These are phyloP conservation scores for Cladophialophora immunda DNA, from an alignment of 2,329 filamentous ascomycete genomes.

Conservation along the genomic window DNA sequence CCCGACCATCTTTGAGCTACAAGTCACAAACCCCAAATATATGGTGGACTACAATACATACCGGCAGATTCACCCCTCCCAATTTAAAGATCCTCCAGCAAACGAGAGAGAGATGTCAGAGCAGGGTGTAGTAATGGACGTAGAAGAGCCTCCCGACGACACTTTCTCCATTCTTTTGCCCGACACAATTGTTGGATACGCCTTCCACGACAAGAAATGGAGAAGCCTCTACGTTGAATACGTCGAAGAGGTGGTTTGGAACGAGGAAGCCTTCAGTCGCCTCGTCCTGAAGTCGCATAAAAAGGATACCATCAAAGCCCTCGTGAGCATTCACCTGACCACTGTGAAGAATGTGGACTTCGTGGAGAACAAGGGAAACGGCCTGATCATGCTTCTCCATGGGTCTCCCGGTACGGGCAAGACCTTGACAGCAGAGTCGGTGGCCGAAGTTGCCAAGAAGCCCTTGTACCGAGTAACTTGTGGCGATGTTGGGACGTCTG, in stretches of 20 bases:
- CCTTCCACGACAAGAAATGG: slow-evolving; percentile 7
- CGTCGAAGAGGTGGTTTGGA: not conserved
- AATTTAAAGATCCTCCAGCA: not conserved
- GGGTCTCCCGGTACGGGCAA: slow-evolving; percentile 52
- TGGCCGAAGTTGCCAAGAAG: slow-evolving; percentile 51
- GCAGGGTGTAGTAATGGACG: not conserved
- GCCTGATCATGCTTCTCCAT: slow-evolving; percentile 49
- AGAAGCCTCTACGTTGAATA: not conserved
- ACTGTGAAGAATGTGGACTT: slow-evolving; percentile 46
- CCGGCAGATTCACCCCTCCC: not conserved
- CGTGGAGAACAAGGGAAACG: slow-evolving; percentile 49
- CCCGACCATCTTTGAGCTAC: not conserved
- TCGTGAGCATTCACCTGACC: slow-evolving; percentile 41
- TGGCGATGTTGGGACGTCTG: slow-evolving; percentile 50
- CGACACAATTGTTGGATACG: not conserved
- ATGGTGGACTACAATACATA: not conserved
- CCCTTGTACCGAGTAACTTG: slow-evolving; percentile 54
- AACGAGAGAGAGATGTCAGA: not conserved
- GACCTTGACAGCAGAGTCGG: slow-evolving; percentile 51
- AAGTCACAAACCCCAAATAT: not conserved
- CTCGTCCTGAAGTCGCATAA: not conserved
- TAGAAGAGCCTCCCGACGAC: not conserved
- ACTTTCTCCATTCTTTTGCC: not conserved
- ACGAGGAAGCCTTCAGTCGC: not conserved
- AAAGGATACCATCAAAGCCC: slow-evolving; percentile 48